phyloP scores from a whole-genome alignment of 148 eudicot species.

The Spergularia marina region DNA sequence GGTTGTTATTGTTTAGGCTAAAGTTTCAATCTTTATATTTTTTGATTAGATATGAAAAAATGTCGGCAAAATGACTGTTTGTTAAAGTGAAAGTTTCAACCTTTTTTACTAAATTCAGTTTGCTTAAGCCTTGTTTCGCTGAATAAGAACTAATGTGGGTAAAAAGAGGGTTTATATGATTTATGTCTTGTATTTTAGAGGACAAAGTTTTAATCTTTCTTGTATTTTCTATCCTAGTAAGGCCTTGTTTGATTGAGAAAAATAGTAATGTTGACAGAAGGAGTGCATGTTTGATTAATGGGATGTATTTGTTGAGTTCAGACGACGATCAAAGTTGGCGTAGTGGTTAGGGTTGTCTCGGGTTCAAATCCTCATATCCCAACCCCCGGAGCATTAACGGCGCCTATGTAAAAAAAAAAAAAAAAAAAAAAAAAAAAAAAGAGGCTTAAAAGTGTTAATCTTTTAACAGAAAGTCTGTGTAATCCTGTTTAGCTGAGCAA shows the following conservation, averaged over 20 bases:
- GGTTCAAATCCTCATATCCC: too few species aligned
- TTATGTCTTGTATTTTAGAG: neutral
- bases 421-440: too few species aligned
- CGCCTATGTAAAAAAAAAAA: too few species aligned
- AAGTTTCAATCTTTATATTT: constrained; percentile 19
- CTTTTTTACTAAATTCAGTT: neutral
- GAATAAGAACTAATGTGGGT: neutral
- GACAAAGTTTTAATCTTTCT: constrained; percentile 11
- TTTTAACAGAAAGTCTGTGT: too few species aligned
- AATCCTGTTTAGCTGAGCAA: too few species aligned
- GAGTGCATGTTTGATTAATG: constrained; percentile 7
- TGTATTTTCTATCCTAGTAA: neutral
- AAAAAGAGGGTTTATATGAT: neutral
- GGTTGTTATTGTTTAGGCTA: constrained; percentile 12
- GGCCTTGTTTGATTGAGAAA: too few species aligned
- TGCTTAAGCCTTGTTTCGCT: neutral
- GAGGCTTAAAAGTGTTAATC: too few species aligned
- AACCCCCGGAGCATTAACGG: too few species aligned
- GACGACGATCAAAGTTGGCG: too few species aligned
- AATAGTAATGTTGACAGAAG: neutral
- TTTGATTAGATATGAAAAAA: neutral
- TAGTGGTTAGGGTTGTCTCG: too few species aligned
- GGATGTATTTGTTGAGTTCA: too few species aligned
- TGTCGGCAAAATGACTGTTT: neutral
- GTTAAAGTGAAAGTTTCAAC: neutral